Conservation (phyloP, 2,329 filamentous ascomycete genomes). For the Sporothrix euskadiensis region DNA sequence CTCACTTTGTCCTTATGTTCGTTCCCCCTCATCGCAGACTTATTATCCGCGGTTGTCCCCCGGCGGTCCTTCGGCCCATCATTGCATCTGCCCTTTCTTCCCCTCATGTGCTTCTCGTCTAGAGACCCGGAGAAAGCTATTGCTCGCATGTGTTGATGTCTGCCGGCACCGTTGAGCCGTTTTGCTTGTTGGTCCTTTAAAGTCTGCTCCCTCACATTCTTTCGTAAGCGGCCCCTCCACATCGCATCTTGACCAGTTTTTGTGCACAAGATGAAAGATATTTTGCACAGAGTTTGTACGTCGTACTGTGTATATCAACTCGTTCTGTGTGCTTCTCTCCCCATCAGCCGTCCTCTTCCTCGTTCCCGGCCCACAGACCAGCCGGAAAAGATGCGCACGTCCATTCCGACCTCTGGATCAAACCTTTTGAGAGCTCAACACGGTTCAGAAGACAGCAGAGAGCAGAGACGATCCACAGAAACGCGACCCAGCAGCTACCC, state of each 20-base stretch:
- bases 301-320: not conserved
- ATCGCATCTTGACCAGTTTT: not conserved
- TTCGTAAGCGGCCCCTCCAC: not conserved
- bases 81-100: not conserved
- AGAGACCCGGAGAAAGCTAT: not conserved
- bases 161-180: not conserved
- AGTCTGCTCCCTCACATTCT: not conserved
- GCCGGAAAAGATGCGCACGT: constrained; percentile 25
- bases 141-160: not conserved
- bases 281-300: not conserved
- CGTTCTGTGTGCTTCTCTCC: not conserved
- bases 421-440: constrained; percentile 20
- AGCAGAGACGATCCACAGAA: constrained; percentile 27
- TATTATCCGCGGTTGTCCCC: constrained; percentile 21
- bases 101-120: not conserved
- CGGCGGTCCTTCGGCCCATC: constrained; percentile 25
- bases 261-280: not conserved
- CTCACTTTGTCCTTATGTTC: not conserved
- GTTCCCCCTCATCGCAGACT: not conserved
- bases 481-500: constrained; percentile 31
- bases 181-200: not conserved
- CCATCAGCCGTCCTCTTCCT: not conserved
- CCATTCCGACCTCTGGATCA: constrained; percentile 19
- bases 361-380: constrained; percentile 20
- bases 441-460: constrained; percentile 18